phyloP scores from a whole-genome alignment of 169 alveolate genomes.

The Theileria orientalis region DNA sequence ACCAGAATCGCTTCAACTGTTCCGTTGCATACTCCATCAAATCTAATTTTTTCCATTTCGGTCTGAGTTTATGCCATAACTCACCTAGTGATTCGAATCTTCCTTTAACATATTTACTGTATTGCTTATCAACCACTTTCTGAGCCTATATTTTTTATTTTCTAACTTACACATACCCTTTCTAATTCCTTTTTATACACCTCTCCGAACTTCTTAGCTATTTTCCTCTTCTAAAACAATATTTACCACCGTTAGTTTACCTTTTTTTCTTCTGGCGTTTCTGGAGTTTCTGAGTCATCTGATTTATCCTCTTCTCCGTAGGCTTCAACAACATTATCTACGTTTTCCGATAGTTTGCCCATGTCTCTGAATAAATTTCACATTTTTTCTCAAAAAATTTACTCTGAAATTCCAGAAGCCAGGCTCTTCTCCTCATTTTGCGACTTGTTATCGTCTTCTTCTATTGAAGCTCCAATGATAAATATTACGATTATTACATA shows the following conservation, averaged over 20 bases:
- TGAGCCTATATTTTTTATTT: constrained; percentile 17
- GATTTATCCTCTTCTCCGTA: background rate
- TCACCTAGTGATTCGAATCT: constrained; percentile 50
- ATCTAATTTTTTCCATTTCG: constrained; percentile 1
- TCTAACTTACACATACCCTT: constrained; percentile 3
- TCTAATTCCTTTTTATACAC: constrained; percentile 12
- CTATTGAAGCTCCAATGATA: background rate
- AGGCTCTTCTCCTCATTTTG: background rate
- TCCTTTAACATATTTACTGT: constrained; percentile 13
- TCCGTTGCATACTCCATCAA: constrained; percentile 35
- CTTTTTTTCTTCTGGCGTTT: constrained; percentile 7
- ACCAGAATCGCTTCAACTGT: constrained; percentile 60
- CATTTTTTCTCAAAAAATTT: background rate
- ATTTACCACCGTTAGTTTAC: background rate
- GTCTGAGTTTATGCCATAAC: background rate
- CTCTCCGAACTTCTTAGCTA: constrained; percentile 6
- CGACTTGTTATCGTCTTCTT: background rate
- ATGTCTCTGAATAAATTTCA: constrained; percentile 21
- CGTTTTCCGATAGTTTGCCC: constrained; percentile 28
- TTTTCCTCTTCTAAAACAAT: background rate
- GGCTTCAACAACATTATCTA: constrained; percentile 38
- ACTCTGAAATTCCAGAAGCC: background rate
- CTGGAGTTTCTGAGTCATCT: background rate
- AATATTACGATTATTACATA: no score
- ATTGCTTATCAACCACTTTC: constrained; percentile 25